phyloP scores from a whole-genome alignment of 2,329 filamentous ascomycete species.

The Phyllosticta capitalensis region DNA sequence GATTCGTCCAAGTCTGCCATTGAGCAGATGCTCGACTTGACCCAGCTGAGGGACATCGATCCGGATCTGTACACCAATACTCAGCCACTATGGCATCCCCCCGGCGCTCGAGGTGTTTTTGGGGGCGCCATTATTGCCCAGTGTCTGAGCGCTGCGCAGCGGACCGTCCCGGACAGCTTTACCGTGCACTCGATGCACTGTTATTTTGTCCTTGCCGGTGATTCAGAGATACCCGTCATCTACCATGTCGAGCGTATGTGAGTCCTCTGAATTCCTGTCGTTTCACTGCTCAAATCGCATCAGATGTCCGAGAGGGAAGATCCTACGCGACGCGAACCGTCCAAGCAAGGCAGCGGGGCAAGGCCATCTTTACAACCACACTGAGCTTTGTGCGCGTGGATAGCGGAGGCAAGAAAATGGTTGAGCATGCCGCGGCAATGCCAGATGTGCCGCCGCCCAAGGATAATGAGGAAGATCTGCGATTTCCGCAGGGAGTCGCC shows the following conservation, averaged over 20 bases:
- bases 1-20: constrained; percentile 68
- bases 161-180: constrained; percentile 73
- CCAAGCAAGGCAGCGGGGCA: constrained; percentile 82
- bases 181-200: constrained; percentile 94
- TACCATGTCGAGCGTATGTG: constrained; percentile 72
- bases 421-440: constrained; percentile 57
- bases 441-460: constrained; percentile 37
- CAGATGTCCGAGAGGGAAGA: constrained; percentile 73
- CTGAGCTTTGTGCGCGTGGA: constrained; percentile 72
- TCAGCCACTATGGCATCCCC: constrained; percentile 82
- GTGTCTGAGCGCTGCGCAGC: constrained; percentile 76
- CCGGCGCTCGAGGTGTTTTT: constrained; percentile 85
- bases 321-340: constrained; percentile 90
- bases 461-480: constrained; percentile 26
- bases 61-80: constrained; percentile 93
- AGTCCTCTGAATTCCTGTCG: neutral
- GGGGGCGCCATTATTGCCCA: constrained; percentile 91
- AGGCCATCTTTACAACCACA: constrained; percentile 91
- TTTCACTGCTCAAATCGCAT: neutral
- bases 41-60: constrained; percentile 64
- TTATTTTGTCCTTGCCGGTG: constrained; percentile 93
- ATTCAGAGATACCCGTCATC: constrained; percentile 72
- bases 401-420: constrained; percentile 44
- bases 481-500: constrained; percentile 21
- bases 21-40: constrained; percentile 83